Evolutionary conservation across 2,329 filamentous ascomycete genomes (phyloP).

Genomic region (Westerdykella ornata): DNA sequence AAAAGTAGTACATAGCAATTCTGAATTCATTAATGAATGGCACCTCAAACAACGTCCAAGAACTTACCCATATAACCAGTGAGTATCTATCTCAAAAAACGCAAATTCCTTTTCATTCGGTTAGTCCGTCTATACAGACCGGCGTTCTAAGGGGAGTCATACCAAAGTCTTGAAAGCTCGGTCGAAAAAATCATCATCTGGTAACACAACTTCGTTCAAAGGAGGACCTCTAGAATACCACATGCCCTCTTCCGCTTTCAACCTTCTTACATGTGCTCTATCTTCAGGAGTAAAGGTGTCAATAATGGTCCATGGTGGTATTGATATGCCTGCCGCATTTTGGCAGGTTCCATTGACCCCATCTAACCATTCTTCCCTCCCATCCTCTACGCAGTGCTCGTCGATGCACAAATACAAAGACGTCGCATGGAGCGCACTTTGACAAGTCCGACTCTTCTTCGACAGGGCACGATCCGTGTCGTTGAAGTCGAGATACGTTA

Average conservation of each 20-base stretch:
- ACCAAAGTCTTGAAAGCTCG: slow-evolving; percentile 28
- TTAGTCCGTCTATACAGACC: background rate
- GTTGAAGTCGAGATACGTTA: slow-evolving; percentile 29
- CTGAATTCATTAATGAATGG: slow-evolving; percentile 7
- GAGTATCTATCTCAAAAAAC: slow-evolving; percentile 24
- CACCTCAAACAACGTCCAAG: background rate
- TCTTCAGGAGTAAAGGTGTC: slow-evolving; percentile 16
- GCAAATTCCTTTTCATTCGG: slow-evolving; percentile 5
- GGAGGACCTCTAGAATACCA: slow-evolving; percentile 7
- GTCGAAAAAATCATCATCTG: slow-evolving; percentile 17
- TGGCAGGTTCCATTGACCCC: slow-evolving; percentile 18
- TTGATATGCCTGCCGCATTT: slow-evolving; percentile 13
- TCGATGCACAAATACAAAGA: slow-evolving; percentile 28
- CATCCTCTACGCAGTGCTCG: slow-evolving; percentile 18
- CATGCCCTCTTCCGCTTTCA: slow-evolving; percentile 18
- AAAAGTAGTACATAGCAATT: slow-evolving; percentile 30
- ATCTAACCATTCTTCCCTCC: slow-evolving; percentile 14
- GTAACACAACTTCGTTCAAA: slow-evolving; percentile 16
- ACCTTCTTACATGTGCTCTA: slow-evolving; percentile 10
- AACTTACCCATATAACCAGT: slow-evolving; percentile 25
- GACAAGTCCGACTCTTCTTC: slow-evolving; percentile 23
- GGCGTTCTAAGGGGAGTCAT: background rate
- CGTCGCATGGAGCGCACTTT: slow-evolving; percentile 18
- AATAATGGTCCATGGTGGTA: slow-evolving; percentile 25
- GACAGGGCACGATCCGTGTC: slow-evolving; percentile 23